These are phyloP conservation scores for Coniochaeta prunicola DNA, from an alignment of 2,329 filamentous ascomycete genomes.

Conservation along the genomic window DNA sequence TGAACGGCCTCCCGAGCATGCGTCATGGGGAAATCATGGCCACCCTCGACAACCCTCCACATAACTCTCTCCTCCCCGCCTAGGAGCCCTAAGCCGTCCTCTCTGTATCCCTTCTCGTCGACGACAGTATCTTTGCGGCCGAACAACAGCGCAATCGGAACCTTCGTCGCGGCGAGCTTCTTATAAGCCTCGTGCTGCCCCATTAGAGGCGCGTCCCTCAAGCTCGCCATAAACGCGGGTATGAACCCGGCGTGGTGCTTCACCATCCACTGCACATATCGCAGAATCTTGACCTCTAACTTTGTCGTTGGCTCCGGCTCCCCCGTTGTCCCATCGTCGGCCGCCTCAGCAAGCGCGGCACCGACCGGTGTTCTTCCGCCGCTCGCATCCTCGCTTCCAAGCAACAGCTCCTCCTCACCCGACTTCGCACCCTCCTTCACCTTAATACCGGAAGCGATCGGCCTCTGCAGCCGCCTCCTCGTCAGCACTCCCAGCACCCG, in stretches of 20 bases:
- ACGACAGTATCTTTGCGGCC: conserved; percentile 45
- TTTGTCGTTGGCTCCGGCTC: conserved; percentile 17
- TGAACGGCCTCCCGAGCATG: conserved; percentile 34
- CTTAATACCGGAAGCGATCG: conserved; percentile 35
- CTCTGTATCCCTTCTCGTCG: conserved; percentile 38
- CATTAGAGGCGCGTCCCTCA: conserved; percentile 46
- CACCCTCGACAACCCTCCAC: conserved; percentile 45
- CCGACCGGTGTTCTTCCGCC: conserved; percentile 22
- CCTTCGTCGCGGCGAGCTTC: conserved; percentile 30
- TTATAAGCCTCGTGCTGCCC: conserved; percentile 44
- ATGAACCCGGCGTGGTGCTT: conserved; percentile 50
- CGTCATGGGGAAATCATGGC: conserved; percentile 59
- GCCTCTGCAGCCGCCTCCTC: conserved; percentile 37
- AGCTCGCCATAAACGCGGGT: conserved; percentile 50
- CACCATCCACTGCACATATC: conserved; percentile 53
- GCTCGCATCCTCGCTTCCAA: background rate
- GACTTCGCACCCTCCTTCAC: conserved; percentile 10
- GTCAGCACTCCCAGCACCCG: conserved; percentile 41
- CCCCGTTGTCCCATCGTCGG: conserved; percentile 12
- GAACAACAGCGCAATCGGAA: conserved; percentile 45
- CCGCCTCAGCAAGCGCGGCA: conserved; percentile 14
- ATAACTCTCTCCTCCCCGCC: conserved; percentile 39
- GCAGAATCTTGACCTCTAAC: conserved; percentile 39
- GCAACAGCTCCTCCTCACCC: background rate
- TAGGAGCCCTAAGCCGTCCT: conserved; percentile 41